Conservation (phyloP, 306 rosid genomes). For the Cicer arietinum region DNA sequence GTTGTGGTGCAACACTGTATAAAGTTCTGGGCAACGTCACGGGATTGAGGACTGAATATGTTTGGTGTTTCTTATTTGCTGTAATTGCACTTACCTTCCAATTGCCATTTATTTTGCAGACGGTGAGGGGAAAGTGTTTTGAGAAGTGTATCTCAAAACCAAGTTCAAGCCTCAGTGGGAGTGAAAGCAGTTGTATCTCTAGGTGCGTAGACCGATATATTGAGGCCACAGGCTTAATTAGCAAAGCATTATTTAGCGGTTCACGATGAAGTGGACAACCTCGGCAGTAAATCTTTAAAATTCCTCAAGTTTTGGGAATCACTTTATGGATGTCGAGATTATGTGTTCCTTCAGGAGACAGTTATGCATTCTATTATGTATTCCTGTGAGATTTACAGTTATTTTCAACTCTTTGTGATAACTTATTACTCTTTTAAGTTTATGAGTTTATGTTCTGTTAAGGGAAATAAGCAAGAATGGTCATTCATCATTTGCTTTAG, state of each 20-base stretch:
- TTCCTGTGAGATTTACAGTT: slow-evolving; percentile 2
- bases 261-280: slow-evolving; percentile 47
- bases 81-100: neutral
- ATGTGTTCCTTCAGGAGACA: slow-evolving; percentile 10
- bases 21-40: neutral
- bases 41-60: neutral
- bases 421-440: neutral
- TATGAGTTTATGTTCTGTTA: neutral
- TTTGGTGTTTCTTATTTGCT: neutral
- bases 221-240: slow-evolving; percentile 92
- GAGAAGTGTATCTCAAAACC: slow-evolving; percentile 94
- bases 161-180: slow-evolving; percentile 80
- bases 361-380: slow-evolving; percentile 29
- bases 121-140: slow-evolving; percentile 84
- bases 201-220: slow-evolving; percentile 95
- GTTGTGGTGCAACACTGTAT: neutral
- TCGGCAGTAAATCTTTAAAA: neutral
- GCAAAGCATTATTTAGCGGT: slow-evolving; percentile 71
- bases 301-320: slow-evolving; percentile 24
- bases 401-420: slow-evolving; percentile 1
- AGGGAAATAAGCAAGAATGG: neutral
- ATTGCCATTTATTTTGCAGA: slow-evolving; percentile 56
- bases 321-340: slow-evolving; percentile 24
- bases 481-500: neutral
- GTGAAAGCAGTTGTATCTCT: slow-evolving; percentile 92